phyloP scores from a whole-genome alignment of 768 basidiomycete genomes.

The Dacryopinax primogenitus region DNA sequence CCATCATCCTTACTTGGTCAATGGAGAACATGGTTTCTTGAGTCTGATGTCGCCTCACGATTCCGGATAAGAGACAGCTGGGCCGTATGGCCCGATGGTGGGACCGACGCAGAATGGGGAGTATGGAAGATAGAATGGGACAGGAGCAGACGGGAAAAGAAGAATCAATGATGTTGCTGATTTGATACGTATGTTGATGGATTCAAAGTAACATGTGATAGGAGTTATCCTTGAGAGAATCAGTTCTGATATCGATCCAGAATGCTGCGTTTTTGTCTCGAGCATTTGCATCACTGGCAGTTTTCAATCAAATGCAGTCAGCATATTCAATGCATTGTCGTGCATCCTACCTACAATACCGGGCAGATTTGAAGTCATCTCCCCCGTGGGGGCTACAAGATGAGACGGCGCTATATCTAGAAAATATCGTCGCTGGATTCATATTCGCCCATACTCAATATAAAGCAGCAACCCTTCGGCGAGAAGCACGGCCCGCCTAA shows the following conservation, averaged over 20 bases:
- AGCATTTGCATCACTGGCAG: neutral
- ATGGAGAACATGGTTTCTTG: slow-evolving; percentile 34
- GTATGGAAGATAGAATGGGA: slow-evolving; percentile 35
- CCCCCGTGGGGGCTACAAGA: no score
- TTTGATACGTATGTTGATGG: neutral
- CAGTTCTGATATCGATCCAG: neutral
- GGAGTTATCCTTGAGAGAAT: neutral
- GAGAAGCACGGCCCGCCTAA: slow-evolving; percentile 12
- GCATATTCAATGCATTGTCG: neutral
- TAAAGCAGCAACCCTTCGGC: slow-evolving; percentile 57
- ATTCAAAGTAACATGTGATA: neutral
- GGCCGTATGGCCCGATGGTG: slow-evolving; percentile 69
- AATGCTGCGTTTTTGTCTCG: neutral
- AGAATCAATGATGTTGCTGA: neutral
- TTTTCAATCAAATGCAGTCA: neutral
- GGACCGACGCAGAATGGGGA: slow-evolving; percentile 56
- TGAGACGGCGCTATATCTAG: no score
- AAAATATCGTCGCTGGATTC: no score
- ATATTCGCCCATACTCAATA: slow-evolving; percentile 41
- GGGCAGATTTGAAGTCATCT: neutral
- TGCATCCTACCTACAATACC: neutral
- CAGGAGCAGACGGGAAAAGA: neutral
- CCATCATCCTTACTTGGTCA: slow-evolving; percentile 35
- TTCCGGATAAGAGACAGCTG: slow-evolving; percentile 67
- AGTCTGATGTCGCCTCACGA: slow-evolving; percentile 49